A percentile compares a stretch with the other conserved stretches of the same genome.
Evolutionary conservation across 169 alveolate species (phyloP).

Genomic region (Eimeria praecox): DNA sequence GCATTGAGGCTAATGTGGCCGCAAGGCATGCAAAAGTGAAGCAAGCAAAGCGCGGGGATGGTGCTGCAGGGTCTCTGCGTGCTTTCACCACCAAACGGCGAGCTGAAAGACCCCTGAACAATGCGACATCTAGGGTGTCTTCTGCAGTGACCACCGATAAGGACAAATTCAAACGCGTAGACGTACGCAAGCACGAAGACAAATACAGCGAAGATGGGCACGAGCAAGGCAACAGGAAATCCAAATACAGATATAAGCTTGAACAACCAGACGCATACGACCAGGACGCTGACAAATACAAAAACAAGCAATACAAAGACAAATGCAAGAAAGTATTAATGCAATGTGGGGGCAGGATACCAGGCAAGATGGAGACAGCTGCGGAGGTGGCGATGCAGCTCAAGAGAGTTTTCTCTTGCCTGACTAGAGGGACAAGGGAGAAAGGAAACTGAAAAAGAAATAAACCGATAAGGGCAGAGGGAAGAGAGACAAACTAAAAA

Average conservation of each 20-base stretch:
- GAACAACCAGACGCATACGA: neutral
- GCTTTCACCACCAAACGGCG: neutral
- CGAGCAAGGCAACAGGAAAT: neutral
- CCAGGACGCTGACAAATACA: neutral
- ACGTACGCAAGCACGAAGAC: neutral
- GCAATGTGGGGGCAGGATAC: too few relatives aligned
- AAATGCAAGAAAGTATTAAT: neutral
- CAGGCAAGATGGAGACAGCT: too few relatives aligned
- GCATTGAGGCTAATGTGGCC: neutral
- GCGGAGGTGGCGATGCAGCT: too few relatives aligned
- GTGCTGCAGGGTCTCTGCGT: constrained; percentile 41
- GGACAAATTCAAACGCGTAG: neutral
- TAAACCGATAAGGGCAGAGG: neutral
- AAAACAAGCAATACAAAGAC: neutral
- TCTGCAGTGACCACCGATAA: constrained; percentile 49
- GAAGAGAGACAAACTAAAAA: neutral
- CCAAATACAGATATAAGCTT: neutral
- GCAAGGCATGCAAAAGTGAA: constrained; percentile 65
- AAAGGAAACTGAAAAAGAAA: neutral
- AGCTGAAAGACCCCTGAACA: constrained; percentile 37
- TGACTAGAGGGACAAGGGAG: too few relatives aligned
- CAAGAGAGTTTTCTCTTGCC: too few relatives aligned
- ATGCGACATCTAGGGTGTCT: constrained; percentile 23
- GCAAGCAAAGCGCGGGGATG: constrained; percentile 30
- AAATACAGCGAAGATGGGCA: neutral